Evolutionary conservation across 1,139 yeast genomes (phyloP), one percentile per base, ranked within the genome.

Genomic region (Candida glucosophila): DNA sequence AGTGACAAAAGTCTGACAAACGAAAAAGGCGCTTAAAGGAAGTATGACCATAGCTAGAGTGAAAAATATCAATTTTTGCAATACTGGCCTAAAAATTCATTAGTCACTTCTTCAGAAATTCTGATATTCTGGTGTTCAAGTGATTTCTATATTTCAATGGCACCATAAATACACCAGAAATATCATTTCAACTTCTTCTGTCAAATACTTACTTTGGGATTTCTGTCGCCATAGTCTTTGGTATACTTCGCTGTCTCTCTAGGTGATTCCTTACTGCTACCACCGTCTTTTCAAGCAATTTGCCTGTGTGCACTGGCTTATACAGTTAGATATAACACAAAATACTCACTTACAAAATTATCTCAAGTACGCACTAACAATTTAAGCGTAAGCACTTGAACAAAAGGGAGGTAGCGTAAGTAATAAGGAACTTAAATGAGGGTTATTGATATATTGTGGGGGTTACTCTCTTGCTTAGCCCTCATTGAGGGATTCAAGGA

Each of bases 11-110:
- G 59, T 63, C 43, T 79, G 85, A 18, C 71, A 54, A 6, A 64
- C 36, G 52, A 88, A 90, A 55, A 90, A 90, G 2, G 85, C 60
- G 24, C 67, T 33, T 39, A 90, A 46, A 6, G 98, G 98, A 25
- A 78, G 67, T 16, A 75, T 52, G 30, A 90, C 75, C 96, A 90
- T 88, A 27, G 93, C 85, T 4, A 69, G 83, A 8, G 97, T 85
- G 68, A 85, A 88, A 43, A 82, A 67, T 52, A 83, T 69, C 38
- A 90, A 73, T 53, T 88, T 88, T 38, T 66, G 67, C 28, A 79
- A 55, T 27, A 79, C 86, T 19, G 72, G 49, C 39, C 85, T 75
- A 38, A n/a, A n/a, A n/a, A n/a, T n/a, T n/a, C n/a, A n/a, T n/a
- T n/a, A n/a, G n/a, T n/a, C n/a, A n/a, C n/a, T n/a, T n/a, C n/a